Conservation (phyloP, 352 stramenopile species). For the Phytopythium cucurbitacearum region DNA sequence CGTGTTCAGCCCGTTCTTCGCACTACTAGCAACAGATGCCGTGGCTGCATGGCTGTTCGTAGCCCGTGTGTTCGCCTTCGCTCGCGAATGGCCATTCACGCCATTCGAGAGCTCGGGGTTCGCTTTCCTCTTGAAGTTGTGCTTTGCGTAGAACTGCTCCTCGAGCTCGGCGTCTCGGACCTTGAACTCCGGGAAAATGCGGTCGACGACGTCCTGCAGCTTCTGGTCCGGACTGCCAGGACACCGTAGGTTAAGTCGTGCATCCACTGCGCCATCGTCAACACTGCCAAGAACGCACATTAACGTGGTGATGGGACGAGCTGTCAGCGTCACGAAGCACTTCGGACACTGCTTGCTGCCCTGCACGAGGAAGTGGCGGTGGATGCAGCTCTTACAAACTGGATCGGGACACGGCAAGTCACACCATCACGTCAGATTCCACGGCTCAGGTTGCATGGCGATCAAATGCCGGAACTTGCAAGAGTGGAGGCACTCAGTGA, state of each 20-base stretch:
- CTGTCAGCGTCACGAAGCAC: constrained; percentile 48
- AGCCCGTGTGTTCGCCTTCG: background rate
- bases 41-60: background rate
- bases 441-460: background rate
- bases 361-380: constrained; percentile 66
- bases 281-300: constrained; percentile 25
- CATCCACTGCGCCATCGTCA: background rate
- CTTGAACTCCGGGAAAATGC: constrained; percentile 67
- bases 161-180: constrained; percentile 40
- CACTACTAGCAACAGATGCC: constrained; percentile 3
- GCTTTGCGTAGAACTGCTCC: constrained; percentile 55
- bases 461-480: constrained; percentile 28
- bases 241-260: background rate
- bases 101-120: background rate
- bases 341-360: constrained; percentile 53
- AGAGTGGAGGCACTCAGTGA: constrained; percentile 79
- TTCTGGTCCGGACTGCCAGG: constrained; percentile 56
- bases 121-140: constrained; percentile 49
- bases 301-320: constrained; percentile 52
- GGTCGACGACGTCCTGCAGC: constrained; percentile 69
- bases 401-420: background rate
- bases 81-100: background rate
- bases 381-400: constrained; percentile 88
- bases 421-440: background rate
- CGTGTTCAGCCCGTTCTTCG: constrained; percentile 1